phyloP scores from a whole-genome alignment of 371 early-diverging fungal species.

The Rhizopus arrhizus region DNA sequence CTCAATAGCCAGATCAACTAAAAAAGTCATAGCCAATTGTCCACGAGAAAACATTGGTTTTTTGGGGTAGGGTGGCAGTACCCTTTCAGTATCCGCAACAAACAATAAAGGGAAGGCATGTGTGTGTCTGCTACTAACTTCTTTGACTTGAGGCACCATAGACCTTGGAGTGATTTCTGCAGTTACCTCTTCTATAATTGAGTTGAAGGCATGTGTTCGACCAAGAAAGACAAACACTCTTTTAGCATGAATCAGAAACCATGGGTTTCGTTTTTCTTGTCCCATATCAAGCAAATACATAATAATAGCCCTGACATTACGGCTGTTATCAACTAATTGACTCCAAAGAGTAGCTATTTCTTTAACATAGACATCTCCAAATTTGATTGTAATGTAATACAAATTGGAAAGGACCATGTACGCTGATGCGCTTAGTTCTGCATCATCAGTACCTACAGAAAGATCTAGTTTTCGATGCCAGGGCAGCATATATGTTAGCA shows the following conservation, averaged over 20 bases:
- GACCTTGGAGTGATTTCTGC: slow-evolving; percentile 75
- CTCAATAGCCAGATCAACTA: slow-evolving; percentile 83
- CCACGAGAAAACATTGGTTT: slow-evolving; percentile 78
- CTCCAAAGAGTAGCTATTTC: slow-evolving; percentile 85
- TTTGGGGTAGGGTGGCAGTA: slow-evolving; percentile 66
- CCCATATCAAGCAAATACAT: slow-evolving; percentile 76
- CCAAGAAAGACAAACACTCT: slow-evolving; percentile 82
- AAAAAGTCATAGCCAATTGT: slow-evolving; percentile 75
- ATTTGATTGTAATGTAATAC: slow-evolving; percentile 82
- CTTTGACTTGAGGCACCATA: slow-evolving; percentile 70
- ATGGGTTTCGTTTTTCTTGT: slow-evolving; percentile 75
- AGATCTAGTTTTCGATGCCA: slow-evolving; percentile 86
- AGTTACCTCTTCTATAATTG: slow-evolving; percentile 67
- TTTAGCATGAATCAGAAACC: slow-evolving; percentile 78
- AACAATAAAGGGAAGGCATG: slow-evolving; percentile 51
- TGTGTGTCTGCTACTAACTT: slow-evolving; percentile 47
- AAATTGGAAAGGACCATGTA: slow-evolving; percentile 79
- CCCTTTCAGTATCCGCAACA: slow-evolving; percentile 71
- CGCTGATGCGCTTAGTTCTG: slow-evolving; percentile 58
- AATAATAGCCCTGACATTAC: slow-evolving; percentile 71
- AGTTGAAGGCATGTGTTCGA: slow-evolving; percentile 63
- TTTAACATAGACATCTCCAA: slow-evolving; percentile 75
- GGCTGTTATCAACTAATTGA: slow-evolving; percentile 70
- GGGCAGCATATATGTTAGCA: slow-evolving; percentile 77
- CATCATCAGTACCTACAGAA: slow-evolving; percentile 48